Percentiles rank a stretch among this genome's conserved stretches.
Evolutionary conservation across 768 basidiomycete genomes (phyloP).

Genomic region (Amyloporia xantha): DNA sequence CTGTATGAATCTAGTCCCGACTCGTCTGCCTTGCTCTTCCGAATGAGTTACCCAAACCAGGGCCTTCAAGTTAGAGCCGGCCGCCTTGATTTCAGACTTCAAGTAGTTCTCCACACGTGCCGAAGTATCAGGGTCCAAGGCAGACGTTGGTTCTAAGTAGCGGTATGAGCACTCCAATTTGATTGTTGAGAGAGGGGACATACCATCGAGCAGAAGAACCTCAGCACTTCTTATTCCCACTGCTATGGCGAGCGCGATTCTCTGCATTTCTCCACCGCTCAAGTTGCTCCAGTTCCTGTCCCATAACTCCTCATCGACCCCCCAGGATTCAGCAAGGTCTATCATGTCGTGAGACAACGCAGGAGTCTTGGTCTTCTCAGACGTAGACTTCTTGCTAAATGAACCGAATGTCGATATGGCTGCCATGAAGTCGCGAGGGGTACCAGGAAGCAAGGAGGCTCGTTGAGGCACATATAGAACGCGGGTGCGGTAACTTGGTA

Average conservation of each 20-base stretch:
- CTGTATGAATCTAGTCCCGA: slow-evolving; percentile 63
- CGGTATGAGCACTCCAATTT: not conserved
- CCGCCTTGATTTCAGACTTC: slow-evolving; percentile 40
- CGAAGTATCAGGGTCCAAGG: slow-evolving; percentile 67
- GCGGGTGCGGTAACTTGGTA: slow-evolving; percentile 70
- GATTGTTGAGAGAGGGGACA: slow-evolving; percentile 15
- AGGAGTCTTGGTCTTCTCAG: not conserved
- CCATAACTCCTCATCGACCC: slow-evolving; percentile 65
- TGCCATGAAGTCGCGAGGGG: slow-evolving; percentile 66
- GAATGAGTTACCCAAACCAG: slow-evolving; percentile 88
- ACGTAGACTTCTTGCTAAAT: slow-evolving; percentile 27
- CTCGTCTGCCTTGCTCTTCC: slow-evolving; percentile 66
- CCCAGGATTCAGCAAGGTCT: slow-evolving; percentile 58
- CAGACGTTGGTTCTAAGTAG: slow-evolving; percentile 77
- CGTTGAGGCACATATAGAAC: slow-evolving; percentile 87
- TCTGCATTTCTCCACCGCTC: slow-evolving; percentile 83
- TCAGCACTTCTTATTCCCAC: slow-evolving; percentile 71
- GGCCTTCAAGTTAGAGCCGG: slow-evolving; percentile 53
- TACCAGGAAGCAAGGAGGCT: slow-evolving; percentile 78
- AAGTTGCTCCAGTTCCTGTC: slow-evolving; percentile 71
- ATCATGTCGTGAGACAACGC: slow-evolving; percentile 29
- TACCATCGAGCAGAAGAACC: slow-evolving; percentile 75
- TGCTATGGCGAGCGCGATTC: slow-evolving; percentile 73
- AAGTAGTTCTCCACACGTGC: slow-evolving; percentile 60
- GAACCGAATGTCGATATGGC: slow-evolving; percentile 47